Conservation (phyloP, 1,284 basidiomycete species). For the Athelia sp. region DNA sequence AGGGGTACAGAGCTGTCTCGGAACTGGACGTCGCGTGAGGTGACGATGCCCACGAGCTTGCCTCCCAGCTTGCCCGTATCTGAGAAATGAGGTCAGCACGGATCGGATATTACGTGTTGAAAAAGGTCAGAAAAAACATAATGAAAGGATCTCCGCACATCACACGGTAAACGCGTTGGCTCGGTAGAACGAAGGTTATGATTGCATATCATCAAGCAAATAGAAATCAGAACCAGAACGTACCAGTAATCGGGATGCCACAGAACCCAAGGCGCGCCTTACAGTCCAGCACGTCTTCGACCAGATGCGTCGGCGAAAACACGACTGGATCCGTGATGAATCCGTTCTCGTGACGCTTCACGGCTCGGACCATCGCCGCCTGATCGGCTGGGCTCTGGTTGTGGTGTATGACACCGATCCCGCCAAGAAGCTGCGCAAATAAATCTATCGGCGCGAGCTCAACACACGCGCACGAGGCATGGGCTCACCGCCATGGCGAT, state of each 20-base stretch:
- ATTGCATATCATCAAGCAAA: slow-evolving; percentile 45
- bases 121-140: slow-evolving; percentile 29
- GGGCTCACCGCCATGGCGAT: slow-evolving; percentile 83
- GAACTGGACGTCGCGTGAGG: slow-evolving; percentile 96
- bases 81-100: slow-evolving; percentile 31
- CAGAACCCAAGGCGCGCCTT: slow-evolving; percentile 93
- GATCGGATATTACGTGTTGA: slow-evolving; percentile 5
- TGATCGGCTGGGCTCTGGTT: slow-evolving; percentile 89
- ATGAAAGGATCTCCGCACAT: slow-evolving; percentile 57
- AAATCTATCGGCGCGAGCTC: slow-evolving; percentile 14
- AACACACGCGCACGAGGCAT: slow-evolving; percentile 9
- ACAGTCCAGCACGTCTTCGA: slow-evolving; percentile 91
- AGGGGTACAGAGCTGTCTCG: slow-evolving; percentile 66
- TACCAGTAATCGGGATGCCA: slow-evolving; percentile 97
- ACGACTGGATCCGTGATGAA: slow-evolving; percentile 96
- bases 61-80: slow-evolving; percentile 86
- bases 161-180: slow-evolving; percentile 66
- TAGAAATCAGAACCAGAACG: slow-evolving; percentile 6
- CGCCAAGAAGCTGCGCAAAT: slow-evolving; percentile 76
- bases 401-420: slow-evolving; percentile 98
- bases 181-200: slow-evolving; percentile 89
- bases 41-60: slow-evolving; percentile 95
- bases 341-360: slow-evolving; percentile 98
- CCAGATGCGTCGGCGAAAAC: slow-evolving; percentile 71
- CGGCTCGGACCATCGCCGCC: slow-evolving; percentile 94